Evolutionary conservation across 2,329 filamentous ascomycete species (phyloP), one percentile per base, ranked within the genome.

Genomic region (Diaporthe sp.): DNA sequence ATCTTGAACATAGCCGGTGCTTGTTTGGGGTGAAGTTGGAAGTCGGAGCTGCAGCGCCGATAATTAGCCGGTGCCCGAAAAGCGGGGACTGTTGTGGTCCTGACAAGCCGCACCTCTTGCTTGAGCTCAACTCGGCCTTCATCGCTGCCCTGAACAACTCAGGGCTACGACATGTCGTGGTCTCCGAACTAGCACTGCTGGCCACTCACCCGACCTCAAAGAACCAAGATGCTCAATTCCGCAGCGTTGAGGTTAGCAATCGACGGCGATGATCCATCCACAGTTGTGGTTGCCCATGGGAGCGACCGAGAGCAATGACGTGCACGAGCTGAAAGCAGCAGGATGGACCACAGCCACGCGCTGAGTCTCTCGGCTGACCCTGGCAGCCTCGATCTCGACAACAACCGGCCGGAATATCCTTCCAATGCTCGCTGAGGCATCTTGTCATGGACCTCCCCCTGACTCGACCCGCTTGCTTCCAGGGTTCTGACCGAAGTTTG

Each of bases 271-370:
- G 22, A 25, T 37, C 12, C 28, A 37, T 15, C 44, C 44, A 34
- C 20, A 22, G 6, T 6, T 53, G 28, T 34, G 44, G 25, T 34
- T n/a, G 31, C 10, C 31, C 22, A 34, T 17, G 34, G 20, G 44
- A 53, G 37, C 22, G 13, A 13, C 47, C 5, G 12, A 34, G 42
- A 3, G 49, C 47, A 2, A 37, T 47, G 44, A 37, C 44, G 42
- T n/a, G 61, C 57, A 28, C 60, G 20, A 67, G 42, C 60, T 47
- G 42, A n/a, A n/a, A 49, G 42, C 47, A 39, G 13, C 47, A 28
- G 65, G 47, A 53, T 1, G 17, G 34, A 70, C 47, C 65, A 55
- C 47, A 53, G 63, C 63, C 65, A 70, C 22, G 47, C 47, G 6
- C 4, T 10, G 13, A 12, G 22, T 25, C 63, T 39, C 31, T 25